These are phyloP conservation scores for Blumeriella jaapii DNA, from an alignment of 2,329 filamentous ascomycete genomes.

Conservation along the genomic window DNA sequence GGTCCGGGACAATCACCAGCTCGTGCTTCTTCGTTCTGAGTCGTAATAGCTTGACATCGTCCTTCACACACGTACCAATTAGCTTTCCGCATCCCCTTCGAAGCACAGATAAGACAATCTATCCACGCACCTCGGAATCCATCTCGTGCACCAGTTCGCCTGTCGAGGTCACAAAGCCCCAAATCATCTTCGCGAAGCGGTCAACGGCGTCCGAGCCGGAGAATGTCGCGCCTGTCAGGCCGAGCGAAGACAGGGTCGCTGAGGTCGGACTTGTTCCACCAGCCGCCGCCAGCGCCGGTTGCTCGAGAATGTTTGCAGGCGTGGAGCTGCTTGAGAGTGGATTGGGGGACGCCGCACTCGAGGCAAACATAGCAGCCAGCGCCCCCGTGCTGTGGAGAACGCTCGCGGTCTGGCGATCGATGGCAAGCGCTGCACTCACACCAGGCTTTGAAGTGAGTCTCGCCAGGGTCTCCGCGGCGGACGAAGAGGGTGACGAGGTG, in stretches of 20 bases:
- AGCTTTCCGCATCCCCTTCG: slow-evolving; percentile 3
- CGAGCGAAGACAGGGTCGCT: background rate
- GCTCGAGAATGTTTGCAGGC: background rate
- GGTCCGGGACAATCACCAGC: slow-evolving; percentile 70
- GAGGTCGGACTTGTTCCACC: background rate
- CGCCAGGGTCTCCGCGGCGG: slow-evolving; percentile 20
- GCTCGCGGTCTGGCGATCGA: slow-evolving; percentile 59
- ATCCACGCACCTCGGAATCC: slow-evolving; percentile 49
- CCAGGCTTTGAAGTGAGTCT: slow-evolving; percentile 62
- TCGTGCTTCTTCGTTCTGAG: slow-evolving; percentile 78
- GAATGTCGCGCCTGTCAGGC: no score
- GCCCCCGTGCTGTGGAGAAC: slow-evolving; percentile 65
- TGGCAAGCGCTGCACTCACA: slow-evolving; percentile 65
- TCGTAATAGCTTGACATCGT: slow-evolving; percentile 65
- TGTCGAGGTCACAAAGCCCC: slow-evolving; percentile 60
- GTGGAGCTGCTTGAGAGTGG: background rate
- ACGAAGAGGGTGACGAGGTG: background rate
- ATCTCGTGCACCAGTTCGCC: slow-evolving; percentile 60
- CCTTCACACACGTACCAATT: slow-evolving; percentile 33
- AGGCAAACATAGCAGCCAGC: slow-evolving; percentile 34
- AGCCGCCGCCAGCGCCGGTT: background rate
- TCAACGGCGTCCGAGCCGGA: slow-evolving; percentile 1
- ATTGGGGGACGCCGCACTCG: background rate
- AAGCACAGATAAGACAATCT: background rate
- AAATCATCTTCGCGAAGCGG: slow-evolving; percentile 65